Evolutionary conservation across 1,139 yeast genomes (phyloP).

Genomic region (Geotrichum bryndzae): DNA sequence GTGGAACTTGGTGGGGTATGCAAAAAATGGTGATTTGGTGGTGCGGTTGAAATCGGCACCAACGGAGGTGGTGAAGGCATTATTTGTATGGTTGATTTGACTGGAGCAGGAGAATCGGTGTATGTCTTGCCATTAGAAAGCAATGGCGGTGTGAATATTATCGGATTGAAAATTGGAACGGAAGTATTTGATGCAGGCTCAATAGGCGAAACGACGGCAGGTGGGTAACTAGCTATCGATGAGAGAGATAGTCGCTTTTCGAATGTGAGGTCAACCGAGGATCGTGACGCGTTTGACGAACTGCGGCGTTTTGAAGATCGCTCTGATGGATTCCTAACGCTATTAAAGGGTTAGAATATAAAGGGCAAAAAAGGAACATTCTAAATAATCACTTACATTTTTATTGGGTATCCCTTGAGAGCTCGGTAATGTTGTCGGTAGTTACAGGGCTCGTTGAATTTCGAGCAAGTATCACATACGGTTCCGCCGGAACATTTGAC

Average conservation of each 20-base stretch:
- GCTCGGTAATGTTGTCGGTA: conserved; percentile 28
- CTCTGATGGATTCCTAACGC: conserved; percentile 7
- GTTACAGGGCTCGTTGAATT: conserved; percentile 24
- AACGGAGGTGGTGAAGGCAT: background rate
- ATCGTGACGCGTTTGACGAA: background rate
- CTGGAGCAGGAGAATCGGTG: background rate
- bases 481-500: conserved; percentile 55
- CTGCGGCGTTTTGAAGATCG: background rate
- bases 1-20: background rate
- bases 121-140: conserved; percentile 8
- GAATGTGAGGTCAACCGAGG: background rate
- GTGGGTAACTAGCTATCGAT: background rate
- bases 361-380: background rate
- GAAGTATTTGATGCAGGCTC: background rate
- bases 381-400: conserved; percentile 16
- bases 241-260: background rate
- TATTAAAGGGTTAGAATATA: background rate
- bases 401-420: conserved; percentile 25
- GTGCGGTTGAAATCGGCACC: background rate
- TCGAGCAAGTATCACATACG: conserved; percentile 25
- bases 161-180: conserved; percentile 8
- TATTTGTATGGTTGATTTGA: background rate
- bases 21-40: background rate
- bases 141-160: conserved; percentile 15
- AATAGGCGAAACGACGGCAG: background rate